Evolutionary conservation across 2,329 filamentous ascomycete genomes (phyloP).

Genomic region (Colletotrichum spaethianum): DNA sequence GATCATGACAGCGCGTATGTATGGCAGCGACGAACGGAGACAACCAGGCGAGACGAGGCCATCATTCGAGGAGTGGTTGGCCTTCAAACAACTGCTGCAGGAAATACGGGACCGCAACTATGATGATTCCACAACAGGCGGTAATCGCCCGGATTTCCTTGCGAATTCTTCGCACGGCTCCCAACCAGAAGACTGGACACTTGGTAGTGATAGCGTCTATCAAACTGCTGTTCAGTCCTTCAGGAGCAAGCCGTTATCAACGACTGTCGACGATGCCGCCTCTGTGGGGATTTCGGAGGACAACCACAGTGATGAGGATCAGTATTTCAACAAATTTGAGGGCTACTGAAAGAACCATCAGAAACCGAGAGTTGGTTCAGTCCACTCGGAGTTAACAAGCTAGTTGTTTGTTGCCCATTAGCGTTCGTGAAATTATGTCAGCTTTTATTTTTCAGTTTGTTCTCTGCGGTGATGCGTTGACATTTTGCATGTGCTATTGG

Average conservation of each 20-base stretch:
- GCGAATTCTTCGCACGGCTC: neutral
- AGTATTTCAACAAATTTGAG: neutral
- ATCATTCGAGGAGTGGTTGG: conserved; percentile 8
- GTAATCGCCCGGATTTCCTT: neutral
- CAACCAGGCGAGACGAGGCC: conserved; percentile 18
- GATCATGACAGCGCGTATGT: conserved; percentile 18
- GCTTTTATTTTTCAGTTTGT: neutral
- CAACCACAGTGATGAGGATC: neutral
- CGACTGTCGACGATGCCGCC: neutral
- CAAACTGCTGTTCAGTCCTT: neutral
- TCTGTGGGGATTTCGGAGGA: neutral
- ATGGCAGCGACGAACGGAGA: neutral
- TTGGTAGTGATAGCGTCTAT: neutral
- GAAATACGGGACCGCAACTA: conserved; percentile 11
- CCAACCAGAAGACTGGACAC: too few species aligned
- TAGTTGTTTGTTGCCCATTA: neutral
- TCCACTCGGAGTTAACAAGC: neutral
- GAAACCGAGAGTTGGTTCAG: neutral
- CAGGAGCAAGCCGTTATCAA: neutral
- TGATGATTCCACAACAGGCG: neutral
- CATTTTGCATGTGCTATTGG: conserved; percentile 12
- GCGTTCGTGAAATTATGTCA: neutral
- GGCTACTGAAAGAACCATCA: neutral
- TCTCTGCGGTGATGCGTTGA: neutral
- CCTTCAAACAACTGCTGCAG: conserved; percentile 15